These are phyloP conservation scores for Punica granatum DNA, from an alignment of 345 rosid species.

Conservation along the genomic window DNA sequence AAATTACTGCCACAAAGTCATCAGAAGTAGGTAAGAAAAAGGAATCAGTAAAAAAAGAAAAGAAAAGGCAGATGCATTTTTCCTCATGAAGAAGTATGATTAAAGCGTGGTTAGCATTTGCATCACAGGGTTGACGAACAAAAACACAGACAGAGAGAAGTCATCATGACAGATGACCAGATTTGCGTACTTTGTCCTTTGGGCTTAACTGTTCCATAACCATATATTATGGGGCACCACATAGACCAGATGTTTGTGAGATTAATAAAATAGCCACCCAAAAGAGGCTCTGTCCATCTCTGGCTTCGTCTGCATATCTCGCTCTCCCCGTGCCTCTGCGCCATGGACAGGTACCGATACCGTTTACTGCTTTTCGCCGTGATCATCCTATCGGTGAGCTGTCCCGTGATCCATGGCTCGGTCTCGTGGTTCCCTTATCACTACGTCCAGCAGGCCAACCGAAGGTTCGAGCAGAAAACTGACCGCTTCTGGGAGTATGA, in stretches of 20 bases:
- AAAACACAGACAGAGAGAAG: no score
- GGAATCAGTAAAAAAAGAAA: not conserved
- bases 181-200: not conserved
- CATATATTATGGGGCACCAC: not conserved
- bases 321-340: constrained; percentile 1
- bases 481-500: constrained; percentile 59
- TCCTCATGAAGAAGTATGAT: not conserved
- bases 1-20: not conserved
- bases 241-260: not conserved
- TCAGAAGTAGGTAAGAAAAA: not conserved
- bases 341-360: not conserved
- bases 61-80: not conserved
- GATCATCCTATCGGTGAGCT: constrained; percentile 22
- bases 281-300: not conserved
- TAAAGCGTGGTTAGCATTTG: not conserved
- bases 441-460: constrained; percentile 19
- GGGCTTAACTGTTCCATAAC: not conserved
- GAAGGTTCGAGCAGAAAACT: constrained; percentile 45
- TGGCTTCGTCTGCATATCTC: not conserved
- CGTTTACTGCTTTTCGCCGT: constrained; percentile 10
- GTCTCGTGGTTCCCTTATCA: constrained; percentile 27
- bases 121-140: no score
- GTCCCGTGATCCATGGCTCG: constrained; percentile 11
- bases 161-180: not conserved
- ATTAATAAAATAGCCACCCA: not conserved